Base-by-base conservation (phyloP, 768 basidiomycete genomes). In the Suillus brevipes region DNA sequence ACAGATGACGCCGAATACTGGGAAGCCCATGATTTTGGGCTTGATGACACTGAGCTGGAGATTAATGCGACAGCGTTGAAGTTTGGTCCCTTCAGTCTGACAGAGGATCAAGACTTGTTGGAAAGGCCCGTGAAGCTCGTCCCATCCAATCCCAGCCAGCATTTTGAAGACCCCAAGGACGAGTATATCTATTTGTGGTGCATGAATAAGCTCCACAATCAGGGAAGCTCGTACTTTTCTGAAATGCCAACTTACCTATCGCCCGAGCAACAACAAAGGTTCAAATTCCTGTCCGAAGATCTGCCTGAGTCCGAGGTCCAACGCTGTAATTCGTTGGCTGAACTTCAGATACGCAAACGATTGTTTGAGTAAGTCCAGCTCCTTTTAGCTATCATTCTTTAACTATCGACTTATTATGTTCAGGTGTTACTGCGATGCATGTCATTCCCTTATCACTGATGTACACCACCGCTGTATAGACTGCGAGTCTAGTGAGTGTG, bases 191-290 rank as follows among this genome's bases (percentile, higher is more conserved):
- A 14, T 38, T 40, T 58, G 37, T 8, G 23, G 23, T 58, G 56
- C 37, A 14, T 58, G 56, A 25, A 25, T 16, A 8, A 40, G 4
- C 2, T 58, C 14, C 37, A 40, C 14, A 16, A 58, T 18, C 1
- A 0, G 23, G 2, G 9, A 0, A 13, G 3, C 12, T 12, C 20
- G 0, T 38, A 18, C 37, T 5, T 14, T 38, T 6, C 1, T 9
- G 56, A 6, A 0, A 23, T 25, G 2, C 37, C 56, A 2, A 16
- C 36, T 25, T 58, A 25, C 8, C 4, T 58, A 8, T 23, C 14
- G 23, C 7, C 14, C 14, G 37, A 25, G 2, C 9, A 38, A 13
- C 9, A 1, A 25, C 4, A 58, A 10, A 58, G 56, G 56, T 10
- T 58, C 23, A 16, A 40, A 2, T 0, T 1, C 23, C 8, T 58